phyloP scores from a whole-genome alignment of 73 alveolate genomes.

The Tetrahymena thermophila region DNA sequence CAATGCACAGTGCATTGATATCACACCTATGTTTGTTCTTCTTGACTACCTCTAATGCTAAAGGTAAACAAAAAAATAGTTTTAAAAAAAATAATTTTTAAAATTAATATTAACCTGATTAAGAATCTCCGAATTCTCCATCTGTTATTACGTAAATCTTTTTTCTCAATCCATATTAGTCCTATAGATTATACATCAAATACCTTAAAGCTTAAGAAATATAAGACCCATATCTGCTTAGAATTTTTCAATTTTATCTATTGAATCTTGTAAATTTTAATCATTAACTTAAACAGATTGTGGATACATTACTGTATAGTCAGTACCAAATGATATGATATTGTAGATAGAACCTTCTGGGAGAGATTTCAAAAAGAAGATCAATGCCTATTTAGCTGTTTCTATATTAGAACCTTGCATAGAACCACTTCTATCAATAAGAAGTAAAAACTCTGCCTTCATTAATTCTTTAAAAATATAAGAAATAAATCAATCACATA shows the following conservation, averaged over 20 bases:
- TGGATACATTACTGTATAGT: slow-evolving; percentile 22
- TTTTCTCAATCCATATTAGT: slow-evolving; percentile 29
- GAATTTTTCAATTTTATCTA: slow-evolving; percentile 27
- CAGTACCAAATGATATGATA: slow-evolving; percentile 68
- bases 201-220: slow-evolving; percentile 61
- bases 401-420: slow-evolving; percentile 64
- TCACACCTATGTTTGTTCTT: background rate
- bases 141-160: slow-evolving; percentile 81
- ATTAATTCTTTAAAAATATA: background rate
- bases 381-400: slow-evolving; percentile 65
- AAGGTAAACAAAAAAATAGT: background rate
- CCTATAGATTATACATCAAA: slow-evolving; percentile 29
- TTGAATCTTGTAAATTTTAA: slow-evolving; percentile 45
- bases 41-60: background rate
- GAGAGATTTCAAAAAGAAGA: slow-evolving; percentile 60
- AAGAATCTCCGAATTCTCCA: slow-evolving; percentile 74
- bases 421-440: slow-evolving; percentile 84
- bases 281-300: slow-evolving; percentile 30
- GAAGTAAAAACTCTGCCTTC: slow-evolving; percentile 45
- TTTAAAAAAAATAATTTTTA: background rate
- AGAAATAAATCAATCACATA: background rate
- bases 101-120: slow-evolving; percentile 49
- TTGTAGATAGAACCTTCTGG: slow-evolving; percentile 70
- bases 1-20: background rate
- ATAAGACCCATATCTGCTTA: slow-evolving; percentile 85